Conservation (phyloP, 768 basidiomycete genomes). For the Mycena leptocephala region DNA sequence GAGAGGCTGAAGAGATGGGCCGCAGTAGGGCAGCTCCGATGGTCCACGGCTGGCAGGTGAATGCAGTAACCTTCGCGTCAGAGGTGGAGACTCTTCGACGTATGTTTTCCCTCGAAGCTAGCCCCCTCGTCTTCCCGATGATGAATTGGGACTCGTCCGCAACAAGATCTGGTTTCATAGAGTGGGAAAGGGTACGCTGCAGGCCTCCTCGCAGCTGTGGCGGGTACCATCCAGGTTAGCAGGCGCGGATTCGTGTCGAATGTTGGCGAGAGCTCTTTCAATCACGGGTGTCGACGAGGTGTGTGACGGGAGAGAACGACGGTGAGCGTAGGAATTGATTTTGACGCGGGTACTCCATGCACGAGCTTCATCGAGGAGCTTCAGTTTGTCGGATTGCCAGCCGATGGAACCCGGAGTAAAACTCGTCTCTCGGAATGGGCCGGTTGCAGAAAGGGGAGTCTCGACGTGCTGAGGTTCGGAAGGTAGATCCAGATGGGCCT, state of each 20-base stretch:
- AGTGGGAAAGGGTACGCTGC: not conserved
- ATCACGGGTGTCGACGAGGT: not conserved
- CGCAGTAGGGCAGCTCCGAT: not conserved
- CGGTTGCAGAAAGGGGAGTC: too few species aligned
- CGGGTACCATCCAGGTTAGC: not conserved
- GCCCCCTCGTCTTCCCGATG: not conserved
- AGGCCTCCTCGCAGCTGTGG: not conserved
- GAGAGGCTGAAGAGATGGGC: not conserved
- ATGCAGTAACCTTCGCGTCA: too few species aligned
- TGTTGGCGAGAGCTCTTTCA: not conserved
- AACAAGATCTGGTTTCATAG: not conserved
- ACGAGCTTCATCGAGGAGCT: not conserved
- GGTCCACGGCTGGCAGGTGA: too few species aligned
- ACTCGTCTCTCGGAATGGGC: too few species aligned
- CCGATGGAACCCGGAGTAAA: not conserved
- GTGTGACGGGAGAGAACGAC: not conserved
- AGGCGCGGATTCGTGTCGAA: slow-evolving; percentile 6
- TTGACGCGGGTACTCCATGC: slow-evolving; percentile 10
- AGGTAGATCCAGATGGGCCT: too few species aligned
- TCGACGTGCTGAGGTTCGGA: too few species aligned
- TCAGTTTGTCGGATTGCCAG: slow-evolving; percentile 7
- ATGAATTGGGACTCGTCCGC: not conserved
- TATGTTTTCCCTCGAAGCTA: not conserved
- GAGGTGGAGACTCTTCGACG: not conserved
- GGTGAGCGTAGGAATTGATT: not conserved